Conservation (phyloP, 768 basidiomycete species). For the Butyriboletus loyo region DNA sequence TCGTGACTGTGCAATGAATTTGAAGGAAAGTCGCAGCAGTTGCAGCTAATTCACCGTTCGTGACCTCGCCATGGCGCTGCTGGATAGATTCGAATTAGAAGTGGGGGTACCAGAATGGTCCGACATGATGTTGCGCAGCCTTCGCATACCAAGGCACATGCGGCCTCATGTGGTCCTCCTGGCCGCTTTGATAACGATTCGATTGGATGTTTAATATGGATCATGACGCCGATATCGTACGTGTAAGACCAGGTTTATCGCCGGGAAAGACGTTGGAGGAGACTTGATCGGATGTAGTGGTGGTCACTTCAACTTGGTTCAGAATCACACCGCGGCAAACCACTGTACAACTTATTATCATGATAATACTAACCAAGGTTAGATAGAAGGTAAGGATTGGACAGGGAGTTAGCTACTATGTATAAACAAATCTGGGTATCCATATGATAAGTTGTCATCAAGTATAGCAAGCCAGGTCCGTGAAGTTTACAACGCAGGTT, state of each 20-base stretch:
- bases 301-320: neutral
- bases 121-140: constrained; percentile 13
- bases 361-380: neutral
- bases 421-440: constrained; percentile 25
- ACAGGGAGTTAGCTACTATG: constrained; percentile 8
- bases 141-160: neutral
- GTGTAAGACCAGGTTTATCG: neutral
- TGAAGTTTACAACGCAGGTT: constrained; percentile 7
- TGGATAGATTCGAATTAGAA: constrained; percentile 5
- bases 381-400: constrained; percentile 3
- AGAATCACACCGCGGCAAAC: neutral
- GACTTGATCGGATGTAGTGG: neutral
- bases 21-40: neutral
- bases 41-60: neutral
- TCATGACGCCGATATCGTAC: neutral
- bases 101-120: constrained; percentile 1
- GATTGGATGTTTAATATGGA: neutral
- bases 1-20: neutral
- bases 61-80: neutral
- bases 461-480: constrained; percentile 6
- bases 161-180: constrained; percentile 26
- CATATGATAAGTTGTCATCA: constrained; percentile 16
- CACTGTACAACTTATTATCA: neutral
- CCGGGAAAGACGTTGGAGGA: neutral
- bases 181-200: constrained; percentile 9